Evolutionary conservation across 306 rosid genomes (phyloP), one percentile per base, ranked within the genome.

Genomic region (Castanea mollissima): DNA sequence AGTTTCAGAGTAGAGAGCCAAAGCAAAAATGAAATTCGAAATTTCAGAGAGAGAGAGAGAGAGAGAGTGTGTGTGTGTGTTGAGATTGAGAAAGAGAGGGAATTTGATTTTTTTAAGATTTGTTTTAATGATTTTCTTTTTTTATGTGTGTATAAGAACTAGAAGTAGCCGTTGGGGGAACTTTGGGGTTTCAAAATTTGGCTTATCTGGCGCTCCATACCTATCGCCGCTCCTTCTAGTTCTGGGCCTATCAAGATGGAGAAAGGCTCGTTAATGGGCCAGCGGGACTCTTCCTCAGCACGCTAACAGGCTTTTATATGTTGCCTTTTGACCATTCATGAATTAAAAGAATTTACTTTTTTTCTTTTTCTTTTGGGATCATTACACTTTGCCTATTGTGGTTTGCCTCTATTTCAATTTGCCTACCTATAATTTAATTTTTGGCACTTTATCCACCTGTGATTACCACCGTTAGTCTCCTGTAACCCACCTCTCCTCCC

Each of bases 81-180:
- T 5, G 19, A 11, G 69, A 5, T 12, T 41, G 34, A 32, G 71
- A 65, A 27, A 32, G 49, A 65, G 69, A 25, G 38, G 23, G 32
- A 41, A 41, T 41, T 14, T 5, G 5, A 5, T 5, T 27, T 62
- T 14, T 32, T 29, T 6, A 11, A 55, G 27, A 34, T 56, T 34
- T 69, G 18, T 69, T 4, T 31, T 2, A 41, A 41, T 41, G 46
- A 59, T 51, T 18, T 63, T 52, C 31, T 52, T 7, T 51, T 23
- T 73, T 73, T 13, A 18, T 18, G 2, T 13, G 65, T 55, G 20
- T 49, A 6, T 49, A 71, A 74, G 54, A 13, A 38, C 3, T 29
- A 29, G 31, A 38, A 63, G 78, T 83, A 79, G 78, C 84, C 84
- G 87, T 83, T 83, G 18, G 62, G 46, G 55, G 55, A 3, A 44